Evolutionary conservation across 495 filamentous ascomycete species (phyloP), one percentile per base, ranked within the genome.

Genomic region (Xanthoparmelia taractica): DNA sequence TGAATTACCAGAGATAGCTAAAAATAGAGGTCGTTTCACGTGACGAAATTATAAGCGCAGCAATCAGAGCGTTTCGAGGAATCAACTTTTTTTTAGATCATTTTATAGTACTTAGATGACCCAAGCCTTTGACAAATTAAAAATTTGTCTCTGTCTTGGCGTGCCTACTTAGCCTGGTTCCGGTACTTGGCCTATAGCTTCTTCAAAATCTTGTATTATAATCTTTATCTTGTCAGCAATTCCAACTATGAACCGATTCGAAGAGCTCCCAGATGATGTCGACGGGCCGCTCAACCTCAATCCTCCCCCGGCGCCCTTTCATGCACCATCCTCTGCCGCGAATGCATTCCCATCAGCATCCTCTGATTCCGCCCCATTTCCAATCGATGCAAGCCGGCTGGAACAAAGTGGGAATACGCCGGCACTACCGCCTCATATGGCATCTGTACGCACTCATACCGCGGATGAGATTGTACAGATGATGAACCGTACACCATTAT

Each of bases 401-500:
- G 57, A 60, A 48, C 68, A 72, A 55, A 72, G 75, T 41, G 70
- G 72, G 2, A 68, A 67, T 25, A 73, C 71, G 25, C 67, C 57
- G 68, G n/a, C 74, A 57, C 73, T 89, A 27, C 85, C 89, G 15
- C 86, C 87, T 0, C 76, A 71, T 29, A 79, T 87, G 76, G 83
- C 83, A 6, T 78, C 82, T 45, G 75, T 84, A 36, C 74, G 77
- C 25, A 80, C 81, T 64, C 82, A 89, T 72, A 84, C 86, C 4
- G 78, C 83, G 1, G 86, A 90, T 43, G 88, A 95, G 65, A 77
- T 94, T 17, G 71, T 88, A 29, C 78, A 80, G 31, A 86, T 91
- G 67, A 78, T 96, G 74, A 92, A 91, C 71, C 83, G 85, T 68
- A 85, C 84, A 17, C 94, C 95, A 8, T 79, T 98, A 36, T 98